Percentiles rank a stretch among this genome's conserved stretches.
Evolutionary conservation across 1,139 yeast genomes (phyloP).

Genomic region (Wickerhamomyces sp.): DNA sequence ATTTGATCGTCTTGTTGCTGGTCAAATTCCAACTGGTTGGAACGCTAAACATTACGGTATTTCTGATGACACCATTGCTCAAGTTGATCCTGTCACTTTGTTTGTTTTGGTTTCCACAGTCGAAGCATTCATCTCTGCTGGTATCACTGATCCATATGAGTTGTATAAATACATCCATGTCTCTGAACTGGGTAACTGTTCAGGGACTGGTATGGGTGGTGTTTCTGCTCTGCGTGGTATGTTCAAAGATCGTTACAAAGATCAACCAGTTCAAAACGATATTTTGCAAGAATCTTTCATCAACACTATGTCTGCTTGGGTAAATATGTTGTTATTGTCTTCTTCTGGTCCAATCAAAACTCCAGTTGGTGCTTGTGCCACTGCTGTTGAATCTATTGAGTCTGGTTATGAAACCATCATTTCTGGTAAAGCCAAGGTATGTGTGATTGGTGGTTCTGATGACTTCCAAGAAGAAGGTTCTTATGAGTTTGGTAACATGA

Average conservation of each 20-base stretch:
- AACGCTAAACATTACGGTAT: slow-evolving; percentile 93
- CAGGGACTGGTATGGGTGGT: slow-evolving; percentile 99
- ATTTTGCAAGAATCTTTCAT: slow-evolving; percentile 96
- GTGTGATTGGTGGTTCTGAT: slow-evolving; percentile 97
- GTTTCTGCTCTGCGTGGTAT: slow-evolving; percentile 93
- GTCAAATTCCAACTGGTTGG: slow-evolving; percentile 99
- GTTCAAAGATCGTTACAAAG: slow-evolving; percentile 92
- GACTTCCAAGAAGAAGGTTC: slow-evolving; percentile 99
- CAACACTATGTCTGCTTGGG: slow-evolving; percentile 99
- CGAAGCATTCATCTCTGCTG: slow-evolving; percentile 89
- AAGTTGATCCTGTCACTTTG: slow-evolving; percentile 94
- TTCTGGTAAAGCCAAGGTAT: slow-evolving; percentile 91
- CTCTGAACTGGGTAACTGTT: slow-evolving; percentile 97
- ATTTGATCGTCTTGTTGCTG: slow-evolving; percentile 95
- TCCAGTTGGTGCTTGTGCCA: slow-evolving; percentile 99
- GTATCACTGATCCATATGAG: slow-evolving; percentile 97
- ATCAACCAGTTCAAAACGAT: slow-evolving; percentile 93
- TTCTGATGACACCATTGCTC: slow-evolving; percentile 84
- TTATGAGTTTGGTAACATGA: slow-evolving; percentile 97
- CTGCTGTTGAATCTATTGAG: slow-evolving; percentile 96
- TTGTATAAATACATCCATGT: slow-evolving; percentile 97
- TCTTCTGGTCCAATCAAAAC: slow-evolving; percentile 99
- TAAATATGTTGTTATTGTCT: slow-evolving; percentile 91
- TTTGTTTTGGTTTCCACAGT: slow-evolving; percentile 90
- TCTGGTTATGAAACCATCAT: slow-evolving; percentile 90